Conservation (phyloP, 1,284 basidiomycete species). For the Porodaedalea pini region DNA sequence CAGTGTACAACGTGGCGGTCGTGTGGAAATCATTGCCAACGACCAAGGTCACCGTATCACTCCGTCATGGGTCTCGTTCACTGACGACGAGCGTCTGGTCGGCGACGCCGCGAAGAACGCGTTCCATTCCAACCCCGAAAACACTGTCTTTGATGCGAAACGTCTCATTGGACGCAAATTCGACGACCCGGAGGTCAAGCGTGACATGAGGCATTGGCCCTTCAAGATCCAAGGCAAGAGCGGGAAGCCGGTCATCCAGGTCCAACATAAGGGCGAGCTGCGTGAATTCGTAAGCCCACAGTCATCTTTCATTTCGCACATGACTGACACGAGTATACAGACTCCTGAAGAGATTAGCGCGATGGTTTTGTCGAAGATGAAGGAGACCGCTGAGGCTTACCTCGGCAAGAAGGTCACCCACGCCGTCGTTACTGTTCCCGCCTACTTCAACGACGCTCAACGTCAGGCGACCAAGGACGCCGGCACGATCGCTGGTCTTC, state of each 20-base stretch:
- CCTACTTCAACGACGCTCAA: slow-evolving; percentile 99
- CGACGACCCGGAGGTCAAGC: slow-evolving; percentile 74
- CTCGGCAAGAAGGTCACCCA: slow-evolving; percentile 96
- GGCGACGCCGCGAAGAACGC: slow-evolving; percentile 80
- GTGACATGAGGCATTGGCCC: slow-evolving; percentile 87
- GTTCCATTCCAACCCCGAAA: slow-evolving; percentile 81
- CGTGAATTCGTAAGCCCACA: slow-evolving; percentile 71
- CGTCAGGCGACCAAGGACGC: slow-evolving; percentile 99
- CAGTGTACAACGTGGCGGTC: slow-evolving; percentile 89
- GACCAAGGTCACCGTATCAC: slow-evolving; percentile 98
- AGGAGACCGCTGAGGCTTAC: slow-evolving; percentile 98
- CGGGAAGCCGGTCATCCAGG: slow-evolving; percentile 84
- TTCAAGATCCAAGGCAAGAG: slow-evolving; percentile 77
- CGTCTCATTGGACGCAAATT: slow-evolving; percentile 91
- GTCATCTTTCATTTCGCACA: neutral
- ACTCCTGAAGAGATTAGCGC: slow-evolving; percentile 88
- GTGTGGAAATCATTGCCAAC: slow-evolving; percentile 96
- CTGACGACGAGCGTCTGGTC: slow-evolving; percentile 89
- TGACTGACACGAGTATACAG: slow-evolving; percentile 34
- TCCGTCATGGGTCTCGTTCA: slow-evolving; percentile 91
- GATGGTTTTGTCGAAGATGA: slow-evolving; percentile 98
- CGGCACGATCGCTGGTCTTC: slow-evolving; percentile 93
- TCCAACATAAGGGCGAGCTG: slow-evolving; percentile 82
- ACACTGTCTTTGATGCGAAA: slow-evolving; percentile 97
- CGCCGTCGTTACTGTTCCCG: slow-evolving; percentile 97